These are phyloP conservation scores for Axilococcus clingmanii DNA, from an alignment of 139 green algal genomes.

Conservation along the genomic window DNA sequence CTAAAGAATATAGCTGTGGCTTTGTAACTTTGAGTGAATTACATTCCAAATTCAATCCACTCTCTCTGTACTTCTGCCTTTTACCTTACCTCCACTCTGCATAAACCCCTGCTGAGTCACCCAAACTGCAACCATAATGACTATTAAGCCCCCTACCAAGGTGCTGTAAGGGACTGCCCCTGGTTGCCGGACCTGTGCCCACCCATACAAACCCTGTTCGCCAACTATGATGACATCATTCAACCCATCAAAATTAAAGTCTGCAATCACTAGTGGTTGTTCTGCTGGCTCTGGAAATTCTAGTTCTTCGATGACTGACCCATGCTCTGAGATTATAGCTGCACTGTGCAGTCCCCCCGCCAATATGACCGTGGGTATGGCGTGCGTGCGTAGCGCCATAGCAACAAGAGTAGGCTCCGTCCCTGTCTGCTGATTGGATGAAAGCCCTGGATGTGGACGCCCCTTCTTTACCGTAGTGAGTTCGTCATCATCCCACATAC, in stretches of 20 bases:
- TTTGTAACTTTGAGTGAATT: too few relatives aligned
- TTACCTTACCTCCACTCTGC: not conserved
- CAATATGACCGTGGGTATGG: slow-evolving; percentile 46
- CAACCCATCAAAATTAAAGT: slow-evolving; percentile 84
- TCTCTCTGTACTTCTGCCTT: slow-evolving; percentile 42
- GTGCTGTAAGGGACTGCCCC: slow-evolving; percentile 67
- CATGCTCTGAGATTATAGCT: slow-evolving; percentile 61
- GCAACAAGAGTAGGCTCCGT: slow-evolving; percentile 51
- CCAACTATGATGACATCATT: slow-evolving; percentile 77
- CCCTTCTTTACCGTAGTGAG: not conserved
- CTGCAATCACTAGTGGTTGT: slow-evolving; percentile 29
- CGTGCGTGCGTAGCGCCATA: slow-evolving; percentile 48
- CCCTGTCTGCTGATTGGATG: too few relatives aligned
- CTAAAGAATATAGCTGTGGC: too few relatives aligned
- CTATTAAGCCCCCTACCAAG: slow-evolving; percentile 70
- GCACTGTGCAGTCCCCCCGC: slow-evolving; percentile 33
- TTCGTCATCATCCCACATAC: slow-evolving; percentile 6
- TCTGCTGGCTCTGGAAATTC: slow-evolving; percentile 44
- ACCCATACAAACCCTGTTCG: slow-evolving; percentile 61
- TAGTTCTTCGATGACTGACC: slow-evolving; percentile 43
- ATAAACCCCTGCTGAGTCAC: slow-evolving; percentile 48
- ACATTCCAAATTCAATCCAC: slow-evolving; percentile 47
- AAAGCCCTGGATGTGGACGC: slow-evolving; percentile 1
- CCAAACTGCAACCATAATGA: slow-evolving; percentile 74
- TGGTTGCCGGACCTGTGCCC: slow-evolving; percentile 55